Base-by-base conservation (phyloP, 345 rosid genomes). In the Aurinia saxatilis region DNA sequence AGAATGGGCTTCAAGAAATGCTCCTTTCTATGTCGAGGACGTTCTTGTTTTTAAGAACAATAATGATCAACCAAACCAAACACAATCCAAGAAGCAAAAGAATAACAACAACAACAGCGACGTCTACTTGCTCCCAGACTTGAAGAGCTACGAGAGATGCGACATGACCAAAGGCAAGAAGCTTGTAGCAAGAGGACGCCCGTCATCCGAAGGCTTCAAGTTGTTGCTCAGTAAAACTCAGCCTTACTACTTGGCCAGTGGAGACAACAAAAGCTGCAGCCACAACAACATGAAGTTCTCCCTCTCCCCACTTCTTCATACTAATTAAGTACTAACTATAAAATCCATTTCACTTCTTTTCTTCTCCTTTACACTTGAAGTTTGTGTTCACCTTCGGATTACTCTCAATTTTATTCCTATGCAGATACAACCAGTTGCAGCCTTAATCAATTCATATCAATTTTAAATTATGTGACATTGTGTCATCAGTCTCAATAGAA, bases 1-100 rank as follows among this genome's bases (percentile, higher is more conserved):
- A 34, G 54, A 34, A 60, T 46, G 65, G 65, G 45, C n/a, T 60
- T 60, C 54, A 46, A 60, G n/a, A 15, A 42, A 60, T 46, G 54
- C 33, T 2, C 35, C 35, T 15, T 60, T 60, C 13, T 37, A 35
- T 44, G 8, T 16, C 54, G 13, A 46, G 44, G 65, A 60, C 35
- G 65, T 60, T 14, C 35, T 60, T 60, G 34, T 15, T 5, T 13
- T 60, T 45, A 46, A 60, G 54, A 46, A 18, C 65, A 34, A 21
- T 9, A 31, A 27, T 2, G 30, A 27, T 27, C 30, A 27, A 27
- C 30, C 30, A 27, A 27, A 27, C 5, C 36, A 33, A 33, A 33
- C 36, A 7, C 36, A 33, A 33, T 33, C 36, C 36, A 33, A 33
- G 36, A 33, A 7, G 9, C 9, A 33, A 7, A 30, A 30, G 5